Evolutionary conservation across 1,284 basidiomycete genomes (phyloP), one percentile per base, ranked within the genome.

Genomic region (Amylostereum chailletii): DNA sequence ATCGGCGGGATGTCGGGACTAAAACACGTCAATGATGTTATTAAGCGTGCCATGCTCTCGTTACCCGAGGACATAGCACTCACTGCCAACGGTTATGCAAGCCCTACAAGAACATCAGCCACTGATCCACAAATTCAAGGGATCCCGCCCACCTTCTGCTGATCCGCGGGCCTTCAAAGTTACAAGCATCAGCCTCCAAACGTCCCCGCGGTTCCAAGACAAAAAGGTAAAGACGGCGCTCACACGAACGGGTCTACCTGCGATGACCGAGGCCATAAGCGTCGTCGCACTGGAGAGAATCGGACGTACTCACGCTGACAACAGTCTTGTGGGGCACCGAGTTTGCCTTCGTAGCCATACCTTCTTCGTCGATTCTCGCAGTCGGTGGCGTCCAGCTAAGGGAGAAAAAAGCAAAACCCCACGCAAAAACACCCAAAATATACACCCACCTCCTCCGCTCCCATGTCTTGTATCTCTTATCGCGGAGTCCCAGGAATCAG

Each of bases 71-170:
- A 19, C 19, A 19, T 8, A 40, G 10, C 29, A 69, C 82, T 62
- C 63, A 84, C 82, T 85, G 83, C 83, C 83, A 86, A 45, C 83
- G 77, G 58, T 85, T 86, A 58, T 85, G 83, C 7, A 85, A 58
- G 34, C 80, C 79, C 79, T 83, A 50, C 6, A 55, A 30, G 42
- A 42, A 29, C 45, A 31, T 26, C 46, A 11, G 33, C 38, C 48
- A 46, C 47, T 10, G 29, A 42, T 19, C 46, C 10, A 3, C 38
- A 3, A 34, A 26, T 34, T 11, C 19, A 29, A 11, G 9, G 30
- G 33, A 31, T 26, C 42, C n/a, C 33, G 33, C 42, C 45, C 42
- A 80, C 81, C 69, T 81, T 80, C 60, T 85, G 82, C 55, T 82
- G 65, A 52, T 77, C 72, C 34, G 82, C 80, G 52, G 76, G 75